These are phyloP conservation scores for Schrenkiella parvula DNA, from an alignment of 345 rosid species.

Conservation along the genomic window DNA sequence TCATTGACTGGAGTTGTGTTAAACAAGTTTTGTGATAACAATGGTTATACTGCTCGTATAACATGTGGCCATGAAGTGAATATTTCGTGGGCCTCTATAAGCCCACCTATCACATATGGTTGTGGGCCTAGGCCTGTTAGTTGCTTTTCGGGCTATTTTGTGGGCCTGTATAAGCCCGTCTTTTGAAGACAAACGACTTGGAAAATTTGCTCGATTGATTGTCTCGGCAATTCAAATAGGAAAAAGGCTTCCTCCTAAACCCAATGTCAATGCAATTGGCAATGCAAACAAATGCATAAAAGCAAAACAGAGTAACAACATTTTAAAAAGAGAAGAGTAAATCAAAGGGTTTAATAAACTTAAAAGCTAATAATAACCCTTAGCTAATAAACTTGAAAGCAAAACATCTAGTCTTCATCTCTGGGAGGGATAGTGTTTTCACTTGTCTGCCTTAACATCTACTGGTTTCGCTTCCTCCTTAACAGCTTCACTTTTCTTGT, in stretches of 20 bases:
- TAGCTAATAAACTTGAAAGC: slow-evolving; percentile 3
- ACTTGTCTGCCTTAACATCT: slow-evolving; percentile 28
- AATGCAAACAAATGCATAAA: slow-evolving; percentile 4
- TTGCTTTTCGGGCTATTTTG: not conserved
- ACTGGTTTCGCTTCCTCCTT: slow-evolving; percentile 22
- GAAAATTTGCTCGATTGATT: not conserved
- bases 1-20: not conserved
- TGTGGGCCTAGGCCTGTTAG: not conserved
- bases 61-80: no score
- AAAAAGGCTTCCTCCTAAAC: not conserved
- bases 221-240: not conserved
- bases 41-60: no score
- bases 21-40: no score
- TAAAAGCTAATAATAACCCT: not conserved
- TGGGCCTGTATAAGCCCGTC: not conserved
- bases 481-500: slow-evolving; percentile 3
- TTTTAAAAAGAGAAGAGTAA: not conserved
- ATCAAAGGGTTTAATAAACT: slow-evolving; percentile 14
- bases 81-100: no score
- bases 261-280: not conserved
- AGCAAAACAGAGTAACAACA: slow-evolving; percentile 12
- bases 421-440: not conserved
- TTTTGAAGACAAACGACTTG: not conserved
- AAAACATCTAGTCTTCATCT: slow-evolving; percentile 4
- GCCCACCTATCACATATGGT: no score